Percentiles rank a stretch among this genome's conserved stretches.
Evolutionary conservation across 139 green algal genomes (phyloP).

Genomic region (Tetradesmus lagerheimii): DNA sequence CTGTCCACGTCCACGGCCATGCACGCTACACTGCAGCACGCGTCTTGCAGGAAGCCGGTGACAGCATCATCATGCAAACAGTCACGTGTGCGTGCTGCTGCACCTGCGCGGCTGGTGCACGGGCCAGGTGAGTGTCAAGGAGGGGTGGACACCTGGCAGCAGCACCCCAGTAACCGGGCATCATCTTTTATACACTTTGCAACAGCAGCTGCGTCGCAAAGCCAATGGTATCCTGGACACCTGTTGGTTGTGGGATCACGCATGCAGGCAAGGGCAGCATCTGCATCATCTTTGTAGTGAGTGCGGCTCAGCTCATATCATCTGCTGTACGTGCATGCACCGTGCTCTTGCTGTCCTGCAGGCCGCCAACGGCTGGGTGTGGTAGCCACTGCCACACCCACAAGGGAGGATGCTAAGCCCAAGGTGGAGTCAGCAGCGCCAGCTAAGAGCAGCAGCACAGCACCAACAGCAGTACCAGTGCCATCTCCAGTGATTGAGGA

Average conservation of each 20-base stretch:
- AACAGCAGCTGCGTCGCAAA: neutral
- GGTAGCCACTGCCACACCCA: constrained; percentile 7
- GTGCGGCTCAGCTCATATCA: neutral
- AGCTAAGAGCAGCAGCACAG: neutral
- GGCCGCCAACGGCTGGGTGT: neutral
- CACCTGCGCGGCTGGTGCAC: neutral
- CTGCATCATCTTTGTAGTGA: neutral
- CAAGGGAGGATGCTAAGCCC: constrained; percentile 10
- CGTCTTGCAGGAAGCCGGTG: no score
- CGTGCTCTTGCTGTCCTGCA: neutral
- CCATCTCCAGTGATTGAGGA: neutral
- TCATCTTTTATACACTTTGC: neutral
- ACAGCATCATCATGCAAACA: neutral
- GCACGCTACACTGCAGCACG: neutral
- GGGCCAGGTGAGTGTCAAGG: neutral
- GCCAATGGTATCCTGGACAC: no score
- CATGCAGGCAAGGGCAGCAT: neutral
- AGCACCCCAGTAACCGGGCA: neutral
- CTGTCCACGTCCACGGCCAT: neutral
- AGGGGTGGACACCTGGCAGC: neutral
- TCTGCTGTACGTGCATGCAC: neutral
- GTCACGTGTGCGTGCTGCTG: neutral
- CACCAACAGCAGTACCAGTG: neutral
- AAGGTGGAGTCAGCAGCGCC: neutral
- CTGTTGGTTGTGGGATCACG: no score